Base-by-base conservation (phyloP, 176 grass and related monocot species). In the Chloris gayana region DNA sequence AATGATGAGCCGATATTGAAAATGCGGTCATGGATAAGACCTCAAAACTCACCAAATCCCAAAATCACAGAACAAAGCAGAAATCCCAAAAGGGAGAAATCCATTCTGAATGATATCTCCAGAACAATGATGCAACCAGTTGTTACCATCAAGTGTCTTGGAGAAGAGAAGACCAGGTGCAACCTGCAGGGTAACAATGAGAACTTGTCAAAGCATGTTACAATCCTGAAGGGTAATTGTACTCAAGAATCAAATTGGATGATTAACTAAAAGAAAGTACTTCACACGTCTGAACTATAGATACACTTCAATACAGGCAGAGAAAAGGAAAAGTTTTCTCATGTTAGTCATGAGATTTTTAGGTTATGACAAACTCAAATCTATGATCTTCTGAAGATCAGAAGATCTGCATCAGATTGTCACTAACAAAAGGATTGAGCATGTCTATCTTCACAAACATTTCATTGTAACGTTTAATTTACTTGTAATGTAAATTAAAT, bases 161-260 rank as follows among this genome's bases (percentile, higher is more conserved):
- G 90, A 85, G 96, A 99, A 85, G 96, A 99, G 73, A 99, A 93
- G 72, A 99, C 93, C 65, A 99, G 85, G 76, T 89, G 96, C 90
- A 99, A 91, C 82, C 96, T 99, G 88, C 82, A 69, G 45, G 41
- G 26, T 24, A 83, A 61, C 59, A 67, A 83, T 57, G 38, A 39
- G 8, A 57, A 57, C 27, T 49, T 71, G 30, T 58, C 72, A 58
- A 81, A 73, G 25, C 27, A 21, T 38, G 26, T 57, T 37, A 81
- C 34, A 72, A 70, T 29, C 57, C 69, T 47, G 30, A 58, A 61
- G 5, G 9, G 6, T 49, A 19, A 22, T 31, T 33, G 34, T 66
- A n/a, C 75, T 54, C 51, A 31, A 69, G 30, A 75, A 80, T 42
- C 32, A 63, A 66, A 82, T 60, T 61, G 61, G 33, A 17, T 7